Evolutionary conservation across 352 stramenopile species (phyloP), one percentile per base, ranked within the genome.

Genomic region (Sclerospora graminicola): DNA sequence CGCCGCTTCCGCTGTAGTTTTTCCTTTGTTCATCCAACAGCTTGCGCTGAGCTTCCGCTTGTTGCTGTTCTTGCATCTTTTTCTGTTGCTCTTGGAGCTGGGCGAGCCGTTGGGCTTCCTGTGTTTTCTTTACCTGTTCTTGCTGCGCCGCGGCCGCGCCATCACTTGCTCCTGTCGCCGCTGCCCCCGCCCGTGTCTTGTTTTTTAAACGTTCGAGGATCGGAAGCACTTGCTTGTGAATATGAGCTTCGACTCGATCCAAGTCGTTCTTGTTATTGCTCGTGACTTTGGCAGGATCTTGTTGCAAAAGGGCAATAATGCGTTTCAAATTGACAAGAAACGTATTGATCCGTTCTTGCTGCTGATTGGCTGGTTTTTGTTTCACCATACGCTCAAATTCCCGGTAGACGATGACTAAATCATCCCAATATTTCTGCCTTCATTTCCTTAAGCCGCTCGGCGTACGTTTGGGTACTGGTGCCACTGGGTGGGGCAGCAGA

Each of bases 371-470:
- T 0, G 71, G 73, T 32, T 89, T 88, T 48, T 90, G 73, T 51
- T 85, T 82, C 20, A 86, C 79, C 79, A 90, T 87, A 20, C 76
- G 68, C 38, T 87, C 76, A 41, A 90, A 89, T 42, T 90, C 79
- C n/a, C 69, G 67, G 43, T 86, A 87, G 14, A 90, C 79, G 35
- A 89, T 74, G 35, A 90, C 68, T 8, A 90, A 41, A 38, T 88
- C 76, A 19, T 90, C 71, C 76, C 76, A 90, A 36, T 90, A 89
- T 47, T 90, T 90, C 15, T 55, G 50, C 40, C n/a, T 83, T 84
- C 55, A 88, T 69, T 45, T 86, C 69, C 41, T 78, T 80, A 13
- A 87, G 59, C 14, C 74, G 65, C 18, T 90, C 76, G 19, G 68
- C 69, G 50, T 90, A 90, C 11, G 71, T 71, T 41, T 63, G 50